Base-by-base conservation (phyloP, 305 asterid species). In the Solanum aculeatissimum region DNA sequence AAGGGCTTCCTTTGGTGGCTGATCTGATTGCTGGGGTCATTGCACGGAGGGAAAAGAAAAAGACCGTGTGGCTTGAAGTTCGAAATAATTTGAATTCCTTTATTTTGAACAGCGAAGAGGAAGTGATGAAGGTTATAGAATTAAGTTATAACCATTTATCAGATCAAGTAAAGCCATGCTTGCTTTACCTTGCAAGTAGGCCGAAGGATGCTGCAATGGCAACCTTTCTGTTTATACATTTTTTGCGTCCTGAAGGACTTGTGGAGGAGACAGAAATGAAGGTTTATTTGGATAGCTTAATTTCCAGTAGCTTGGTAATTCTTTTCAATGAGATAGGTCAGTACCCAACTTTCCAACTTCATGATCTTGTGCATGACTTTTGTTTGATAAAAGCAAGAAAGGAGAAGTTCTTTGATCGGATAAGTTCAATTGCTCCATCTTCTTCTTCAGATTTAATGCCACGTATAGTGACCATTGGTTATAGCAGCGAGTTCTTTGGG, bases 211-310 rank as follows among this genome's bases (percentile, higher is more conserved):
- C 0, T 12, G 8, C 0, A 62, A 0, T 1, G 12, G n/a, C 1
- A 0, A 63, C n/a, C n/a, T 3, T 0, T 7, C 10, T 1, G 35
- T 35, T 83, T 81, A 11, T 2, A 68, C 4, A 2, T 4, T 0
- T 21, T 2, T 83, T 82, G 85, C 1, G 2, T 7, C 72, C 38
- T 12, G 82, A 83, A 71, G 85, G 85, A 2, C 16, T 71, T 69
- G 51, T 38, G 25, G 42, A 21, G 3, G 3, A 75, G n/a, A 15
- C 9, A 1, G 57, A 51, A 1, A 32, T 32, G 38, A 32, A 32
- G 38, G 38, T 32, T 32, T 58, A 21, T 58, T 58, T 58, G 29
- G 66, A 58, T n/a, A 58, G 9, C 0, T 58, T 21, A 21, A 58
- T 58, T 58, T 58, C 14, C 29, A 58, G 55, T 18, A 77, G 63